Conservation (phyloP, 2,329 filamentous ascomycete species). For the Nigrograna mackinnonii region DNA sequence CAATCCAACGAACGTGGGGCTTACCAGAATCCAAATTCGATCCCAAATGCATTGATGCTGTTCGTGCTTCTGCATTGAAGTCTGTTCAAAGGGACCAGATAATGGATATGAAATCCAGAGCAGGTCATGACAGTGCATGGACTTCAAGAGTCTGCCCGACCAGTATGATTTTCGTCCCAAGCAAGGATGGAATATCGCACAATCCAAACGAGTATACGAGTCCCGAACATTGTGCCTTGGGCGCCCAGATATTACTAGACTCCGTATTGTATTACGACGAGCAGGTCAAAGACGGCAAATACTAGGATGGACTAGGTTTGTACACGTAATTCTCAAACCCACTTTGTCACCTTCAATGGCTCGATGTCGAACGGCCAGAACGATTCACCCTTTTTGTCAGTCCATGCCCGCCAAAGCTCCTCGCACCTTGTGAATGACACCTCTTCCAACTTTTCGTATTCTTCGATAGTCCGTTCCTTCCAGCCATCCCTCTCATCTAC, state of each 20-base stretch:
- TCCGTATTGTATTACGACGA: slow-evolving; percentile 26
- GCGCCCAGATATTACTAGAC: slow-evolving; percentile 52
- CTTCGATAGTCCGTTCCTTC: slow-evolving; percentile 14
- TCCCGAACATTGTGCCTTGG: slow-evolving; percentile 47
- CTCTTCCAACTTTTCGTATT: slow-evolving; percentile 17
- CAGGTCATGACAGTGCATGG: slow-evolving; percentile 32
- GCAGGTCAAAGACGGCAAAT: slow-evolving; percentile 14
- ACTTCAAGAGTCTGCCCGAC: slow-evolving; percentile 29
- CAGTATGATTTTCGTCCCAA: slow-evolving; percentile 51
- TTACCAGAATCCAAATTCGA: slow-evolving; percentile 29
- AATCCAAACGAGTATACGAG: slow-evolving; percentile 48
- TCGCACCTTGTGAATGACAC: slow-evolving; percentile 15
- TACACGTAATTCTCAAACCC: too few relatives aligned
- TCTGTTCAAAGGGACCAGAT: slow-evolving; percentile 19
- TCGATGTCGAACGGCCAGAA: slow-evolving; percentile 15
- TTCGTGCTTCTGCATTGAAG: slow-evolving; percentile 18
- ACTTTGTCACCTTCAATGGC: slow-evolving; percentile 10
- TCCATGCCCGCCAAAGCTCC: slow-evolving; percentile 16
- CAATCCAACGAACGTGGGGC: slow-evolving; percentile 25
- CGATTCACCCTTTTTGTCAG: slow-evolving; percentile 7
- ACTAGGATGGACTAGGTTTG: too few relatives aligned
- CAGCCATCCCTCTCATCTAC: slow-evolving; percentile 26
- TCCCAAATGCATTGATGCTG: slow-evolving; percentile 21
- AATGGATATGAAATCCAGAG: slow-evolving; percentile 30
- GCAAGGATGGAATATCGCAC: slow-evolving; percentile 47